These are phyloP conservation scores for Nephelium lappaceum DNA, from an alignment of 345 rosid genomes.

Conservation along the genomic window DNA sequence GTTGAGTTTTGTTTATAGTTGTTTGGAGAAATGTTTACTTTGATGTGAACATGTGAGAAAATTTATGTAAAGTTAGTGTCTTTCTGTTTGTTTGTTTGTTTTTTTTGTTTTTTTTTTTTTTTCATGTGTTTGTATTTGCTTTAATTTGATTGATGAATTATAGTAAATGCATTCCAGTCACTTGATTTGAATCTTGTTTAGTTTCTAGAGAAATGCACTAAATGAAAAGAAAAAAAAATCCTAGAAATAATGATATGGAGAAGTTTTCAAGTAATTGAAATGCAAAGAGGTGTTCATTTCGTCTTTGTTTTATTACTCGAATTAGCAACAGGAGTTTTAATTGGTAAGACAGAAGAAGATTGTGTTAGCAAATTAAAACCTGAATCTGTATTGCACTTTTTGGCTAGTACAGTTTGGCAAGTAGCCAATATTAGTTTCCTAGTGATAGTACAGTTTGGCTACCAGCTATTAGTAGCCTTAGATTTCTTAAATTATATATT, in stretches of 20 bases:
- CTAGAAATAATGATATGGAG: neutral
- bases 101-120: too few relatives aligned
- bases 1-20: neutral
- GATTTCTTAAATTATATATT: neutral
- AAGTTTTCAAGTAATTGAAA: neutral
- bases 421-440: neutral
- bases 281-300: neutral
- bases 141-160: neutral
- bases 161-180: neutral
- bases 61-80: neutral
- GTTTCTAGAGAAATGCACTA: neutral
- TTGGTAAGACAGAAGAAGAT: neutral
- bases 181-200: neutral
- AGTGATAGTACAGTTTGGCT: neutral
- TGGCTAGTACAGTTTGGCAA: neutral
- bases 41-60: neutral
- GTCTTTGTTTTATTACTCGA: neutral
- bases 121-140: neutral
- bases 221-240: neutral
- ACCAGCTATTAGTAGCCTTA: neutral
- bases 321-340: neutral
- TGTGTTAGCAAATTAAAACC: constrained; percentile 7
- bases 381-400: neutral
- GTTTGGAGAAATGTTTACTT: neutral
- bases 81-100: neutral